Conservation (phyloP, 371 early-diverging fungal genomes). For the Choanephora cucurbitarum region DNA sequence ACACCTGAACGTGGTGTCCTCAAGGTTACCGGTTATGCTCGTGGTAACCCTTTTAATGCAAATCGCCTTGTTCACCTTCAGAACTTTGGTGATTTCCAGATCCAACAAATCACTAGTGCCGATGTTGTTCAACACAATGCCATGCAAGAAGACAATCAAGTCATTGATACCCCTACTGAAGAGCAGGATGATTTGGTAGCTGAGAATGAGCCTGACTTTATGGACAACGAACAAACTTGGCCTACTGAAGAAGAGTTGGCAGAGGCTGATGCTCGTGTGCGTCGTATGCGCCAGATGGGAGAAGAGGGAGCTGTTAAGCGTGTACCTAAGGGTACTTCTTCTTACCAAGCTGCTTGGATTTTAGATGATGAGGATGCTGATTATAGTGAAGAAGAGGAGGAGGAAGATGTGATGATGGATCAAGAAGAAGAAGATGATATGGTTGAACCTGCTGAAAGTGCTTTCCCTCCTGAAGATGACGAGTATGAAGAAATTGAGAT, state of each 20-base stretch:
- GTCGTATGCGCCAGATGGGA: conserved; percentile 34
- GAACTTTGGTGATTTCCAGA: conserved; percentile 90
- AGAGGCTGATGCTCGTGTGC: conserved; percentile 69
- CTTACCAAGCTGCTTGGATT: conserved; percentile 98
- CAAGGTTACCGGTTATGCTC: conserved; percentile 82
- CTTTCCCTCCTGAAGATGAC: conserved; percentile 47
- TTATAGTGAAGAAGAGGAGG: conserved; percentile 66
- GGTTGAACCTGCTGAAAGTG: conserved; percentile 36
- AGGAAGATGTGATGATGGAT: conserved; percentile 49
- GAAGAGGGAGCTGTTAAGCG: conserved; percentile 41
- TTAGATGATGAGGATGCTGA: conserved; percentile 74
- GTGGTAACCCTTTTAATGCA: conserved; percentile 80
- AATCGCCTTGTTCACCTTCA: conserved; percentile 91
- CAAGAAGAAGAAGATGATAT: conserved; percentile 33
- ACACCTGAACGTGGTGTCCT: conserved; percentile 62
- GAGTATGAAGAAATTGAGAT: conserved; percentile 81
- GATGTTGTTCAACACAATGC: conserved; percentile 19
- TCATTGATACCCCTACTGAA: conserved; percentile 67
- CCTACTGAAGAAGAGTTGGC: conserved; percentile 93
- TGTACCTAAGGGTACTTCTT: conserved; percentile 94
- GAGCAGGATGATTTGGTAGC: conserved; percentile 73
- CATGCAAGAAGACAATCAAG: conserved; percentile 51
- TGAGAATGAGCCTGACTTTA: conserved; percentile 86
- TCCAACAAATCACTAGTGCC: conserved; percentile 58
- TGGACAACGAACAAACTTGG: conserved; percentile 97